These are phyloP conservation scores for Hansenula sp. DNA, from an alignment of 1,139 yeast species.

Conservation along the genomic window DNA sequence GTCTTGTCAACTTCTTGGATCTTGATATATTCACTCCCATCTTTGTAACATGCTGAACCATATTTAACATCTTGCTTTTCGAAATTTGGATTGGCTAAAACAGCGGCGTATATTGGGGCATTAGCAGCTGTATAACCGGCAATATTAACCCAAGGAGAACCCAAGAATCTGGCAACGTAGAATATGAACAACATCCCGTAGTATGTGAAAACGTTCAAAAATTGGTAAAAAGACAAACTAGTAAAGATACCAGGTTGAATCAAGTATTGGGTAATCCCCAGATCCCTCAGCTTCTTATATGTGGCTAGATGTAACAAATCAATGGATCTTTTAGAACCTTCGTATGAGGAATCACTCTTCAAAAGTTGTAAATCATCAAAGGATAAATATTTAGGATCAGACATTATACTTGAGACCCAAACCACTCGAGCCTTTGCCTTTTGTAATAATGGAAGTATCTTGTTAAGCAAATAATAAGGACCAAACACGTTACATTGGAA, in stretches of 20 bases:
- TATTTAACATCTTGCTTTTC: constrained; percentile 56
- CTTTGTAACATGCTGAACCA: constrained; percentile 66
- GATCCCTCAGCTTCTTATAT: constrained; percentile 42
- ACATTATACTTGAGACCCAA: constrained; percentile 85
- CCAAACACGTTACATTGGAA: constrained; percentile 96
- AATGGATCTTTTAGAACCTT: constrained; percentile 85
- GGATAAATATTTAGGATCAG: constrained; percentile 67
- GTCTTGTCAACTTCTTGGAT: constrained; percentile 53
- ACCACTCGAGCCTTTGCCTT: constrained; percentile 59
- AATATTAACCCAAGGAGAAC: constrained; percentile 86
- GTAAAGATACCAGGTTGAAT: constrained; percentile 95
- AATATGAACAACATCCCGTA: constrained; percentile 84
- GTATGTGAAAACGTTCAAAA: constrained; percentile 71
- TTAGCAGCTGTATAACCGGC: constrained; percentile 88
- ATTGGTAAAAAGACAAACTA: constrained; percentile 75
- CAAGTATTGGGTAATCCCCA: constrained; percentile 66
- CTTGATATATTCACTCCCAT: constrained; percentile 63
- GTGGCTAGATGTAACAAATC: constrained; percentile 80
- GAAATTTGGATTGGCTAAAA: constrained; percentile 39
- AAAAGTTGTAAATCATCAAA: constrained; percentile 72
- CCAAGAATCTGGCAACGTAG: constrained; percentile 76
- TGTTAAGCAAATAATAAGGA: constrained; percentile 79
- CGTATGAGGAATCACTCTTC: constrained; percentile 67
- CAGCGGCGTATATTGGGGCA: constrained; percentile 66
- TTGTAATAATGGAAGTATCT: constrained; percentile 47